Percentiles rank a stretch among this genome's conserved stretches.
phyloP scores from a whole-genome alignment of 2,329 filamentous ascomycete species.

The Tolypocladium endophyticum region DNA sequence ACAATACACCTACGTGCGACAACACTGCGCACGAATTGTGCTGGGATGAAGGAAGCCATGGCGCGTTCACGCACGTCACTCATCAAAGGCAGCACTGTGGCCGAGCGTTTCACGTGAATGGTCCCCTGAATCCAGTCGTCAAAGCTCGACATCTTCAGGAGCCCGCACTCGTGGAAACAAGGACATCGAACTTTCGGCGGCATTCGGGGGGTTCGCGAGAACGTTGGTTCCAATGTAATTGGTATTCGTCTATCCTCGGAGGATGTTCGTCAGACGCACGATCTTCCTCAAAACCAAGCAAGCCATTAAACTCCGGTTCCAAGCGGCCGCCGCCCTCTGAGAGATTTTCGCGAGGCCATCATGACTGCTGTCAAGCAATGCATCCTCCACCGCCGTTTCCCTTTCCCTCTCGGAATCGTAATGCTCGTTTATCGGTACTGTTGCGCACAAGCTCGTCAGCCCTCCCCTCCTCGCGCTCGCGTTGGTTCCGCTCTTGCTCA shows the following conservation, averaged over 20 bases:
- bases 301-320: conserved; percentile 35
- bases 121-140: not conserved
- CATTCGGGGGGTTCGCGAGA: not conserved
- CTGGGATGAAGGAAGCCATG: not conserved
- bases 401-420: conserved; percentile 7
- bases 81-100: not conserved
- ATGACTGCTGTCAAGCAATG: conserved; percentile 11
- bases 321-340: conserved; percentile 32
- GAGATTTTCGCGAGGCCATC: conserved; percentile 24
- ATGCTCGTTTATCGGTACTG: conserved; percentile 27
- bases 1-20: too few species aligned
- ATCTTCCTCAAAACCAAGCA: conserved; percentile 33
- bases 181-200: not conserved
- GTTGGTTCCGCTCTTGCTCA: conserved; percentile 21
- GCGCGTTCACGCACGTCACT: not conserved
- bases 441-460: conserved; percentile 8
- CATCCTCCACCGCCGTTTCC: conserved; percentile 8
- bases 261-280: conserved; percentile 30
- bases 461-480: not conserved
- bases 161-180: not conserved
- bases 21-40: not conserved
- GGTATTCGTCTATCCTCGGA: conserved; percentile 32
- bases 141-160: not conserved
- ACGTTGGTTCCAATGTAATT: conserved; percentile 23
- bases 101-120: not conserved